Base-by-base conservation (phyloP, 2,329 filamentous ascomycete species). In the Ophiostoma fasciatum region DNA sequence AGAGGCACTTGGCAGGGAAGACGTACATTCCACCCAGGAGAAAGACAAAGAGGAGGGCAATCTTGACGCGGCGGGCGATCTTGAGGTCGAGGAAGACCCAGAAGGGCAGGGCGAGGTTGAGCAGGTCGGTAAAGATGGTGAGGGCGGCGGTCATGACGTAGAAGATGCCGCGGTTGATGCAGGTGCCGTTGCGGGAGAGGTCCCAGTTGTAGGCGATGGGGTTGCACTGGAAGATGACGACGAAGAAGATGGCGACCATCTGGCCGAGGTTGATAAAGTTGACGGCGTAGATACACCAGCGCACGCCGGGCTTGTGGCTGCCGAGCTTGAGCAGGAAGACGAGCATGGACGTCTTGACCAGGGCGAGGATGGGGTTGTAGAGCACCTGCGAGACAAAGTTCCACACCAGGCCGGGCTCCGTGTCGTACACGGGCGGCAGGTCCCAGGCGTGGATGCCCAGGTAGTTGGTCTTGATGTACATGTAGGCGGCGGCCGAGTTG, bases 151-250 rank as follows among this genome's bases (percentile, higher is more conserved):
- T 53, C 35, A 53, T 52, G 17, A 55, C 47, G 39, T 49, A 54
- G 3, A 53, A 42, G 5, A 46, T 19, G 12, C 47, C 43, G 31
- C 49, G 47, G 33, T 51, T 38, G 21, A 53, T 43, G 50, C 61
- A 65, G 20, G 49, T 51, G 20, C 60, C 56, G 4, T 48, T 48
- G 17, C 52, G 54, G 31, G 61, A 51, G 8, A 53, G 49, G 42
- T 64, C 37, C 64, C 64, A 68, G 46, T 58, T 58, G 42, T 54
- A 62, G 9, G 48, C 38, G 8, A 66, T 48, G 1, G 62, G 62
- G 7, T 48, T 42, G 46, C 62, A 64, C 34, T 60, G 54, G 13
- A 59, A 51, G 7, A 60, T 41, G 4, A 51, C 52, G 11, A 51
- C 51, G 13, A 56, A 37, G 31, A 55, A 49, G 34, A 55, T 56